Conservation (phyloP, 1,284 basidiomycete genomes). For the Coriolopsis trogii region DNA sequence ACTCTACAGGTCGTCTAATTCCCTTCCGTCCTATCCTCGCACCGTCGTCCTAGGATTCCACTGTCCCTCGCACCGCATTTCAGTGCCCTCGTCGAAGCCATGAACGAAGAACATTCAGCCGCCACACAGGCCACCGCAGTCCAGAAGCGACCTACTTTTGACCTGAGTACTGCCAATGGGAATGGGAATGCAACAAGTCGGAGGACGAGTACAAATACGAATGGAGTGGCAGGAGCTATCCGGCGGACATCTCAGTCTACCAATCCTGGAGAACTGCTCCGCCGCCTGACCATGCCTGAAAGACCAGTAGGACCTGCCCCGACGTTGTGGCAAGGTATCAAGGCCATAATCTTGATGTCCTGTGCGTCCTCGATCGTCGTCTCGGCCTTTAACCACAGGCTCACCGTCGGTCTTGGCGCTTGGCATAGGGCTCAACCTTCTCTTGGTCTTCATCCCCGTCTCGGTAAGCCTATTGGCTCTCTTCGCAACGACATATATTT, state of each 20-base stretch:
- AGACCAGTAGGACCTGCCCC: constrained; percentile 46
- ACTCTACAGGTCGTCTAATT: too few relatives aligned
- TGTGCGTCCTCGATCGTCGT: constrained; percentile 42
- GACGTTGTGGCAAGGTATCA: constrained; percentile 43
- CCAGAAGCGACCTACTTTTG: constrained; percentile 14
- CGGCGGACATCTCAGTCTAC: constrained; percentile 15
- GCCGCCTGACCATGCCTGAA: constrained; percentile 23
- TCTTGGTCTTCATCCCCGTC: constrained; percentile 69
- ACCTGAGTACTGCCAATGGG: too few relatives aligned
- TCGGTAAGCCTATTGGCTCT: constrained; percentile 49
- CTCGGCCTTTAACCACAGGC: constrained; percentile 1
- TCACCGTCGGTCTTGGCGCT: not conserved
- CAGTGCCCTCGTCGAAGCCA: not conserved
- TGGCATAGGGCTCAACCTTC: constrained; percentile 70
- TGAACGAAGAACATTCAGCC: constrained; percentile 1
- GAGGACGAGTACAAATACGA: constrained; percentile 19
- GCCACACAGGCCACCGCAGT: constrained; percentile 11
- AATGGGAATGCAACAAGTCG: not conserved
- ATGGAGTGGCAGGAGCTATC: constrained; percentile 2
- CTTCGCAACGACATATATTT: not conserved
- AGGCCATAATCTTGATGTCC: constrained; percentile 52
- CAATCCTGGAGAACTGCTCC: too few relatives aligned
- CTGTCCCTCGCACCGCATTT: too few relatives aligned
- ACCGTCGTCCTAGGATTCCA: not conserved
- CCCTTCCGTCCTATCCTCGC: too few relatives aligned